phyloP scores from a whole-genome alignment of 257 asterid genomes.

The Echites panduratus region DNA sequence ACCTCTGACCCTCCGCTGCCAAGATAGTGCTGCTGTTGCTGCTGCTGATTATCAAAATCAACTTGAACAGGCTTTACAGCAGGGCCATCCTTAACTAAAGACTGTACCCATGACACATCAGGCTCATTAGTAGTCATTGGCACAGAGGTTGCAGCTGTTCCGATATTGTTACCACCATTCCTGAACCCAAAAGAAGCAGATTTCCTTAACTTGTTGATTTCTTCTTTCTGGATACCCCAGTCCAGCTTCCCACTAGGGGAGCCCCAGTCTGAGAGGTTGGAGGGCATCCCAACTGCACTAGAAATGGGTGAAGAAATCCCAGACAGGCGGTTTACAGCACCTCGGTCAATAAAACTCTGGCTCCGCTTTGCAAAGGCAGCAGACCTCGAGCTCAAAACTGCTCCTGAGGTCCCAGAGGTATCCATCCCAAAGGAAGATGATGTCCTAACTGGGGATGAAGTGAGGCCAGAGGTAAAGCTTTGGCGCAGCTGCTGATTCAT shows the following conservation, averaged over 20 bases:
- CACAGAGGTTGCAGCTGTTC: constrained; percentile 11
- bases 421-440: constrained; percentile 24
- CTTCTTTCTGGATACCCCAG: constrained; percentile 43
- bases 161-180: constrained; percentile 21
- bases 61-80: constrained; percentile 1
- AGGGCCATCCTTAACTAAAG: constrained; percentile 24
- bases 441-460: constrained; percentile 29
- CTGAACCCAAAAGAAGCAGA: constrained; percentile 40
- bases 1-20: constrained; percentile 21
- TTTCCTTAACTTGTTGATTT: constrained; percentile 36
- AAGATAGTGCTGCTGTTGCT: not conserved
- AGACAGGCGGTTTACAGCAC: constrained; percentile 13
- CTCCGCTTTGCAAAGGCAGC: constrained; percentile 42
- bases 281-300: constrained; percentile 7
- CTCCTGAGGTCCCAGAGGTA: constrained; percentile 20
- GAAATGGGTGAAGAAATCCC: constrained; percentile 24
- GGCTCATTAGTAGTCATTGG: constrained; percentile 12
- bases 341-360: constrained; percentile 39
- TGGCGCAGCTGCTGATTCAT: constrained; percentile 21
- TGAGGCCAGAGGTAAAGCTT: constrained; percentile 14
- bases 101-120: constrained; percentile 21
- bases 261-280: constrained; percentile 32
- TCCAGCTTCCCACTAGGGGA: constrained; percentile 43
- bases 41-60: constrained; percentile 14
- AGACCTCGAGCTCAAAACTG: constrained; percentile 24